Percentiles rank a stretch among this genome's conserved stretches.
Conservation (phyloP, 495 filamentous ascomycete genomes). For the Aspergillus bertholletiae region DNA sequence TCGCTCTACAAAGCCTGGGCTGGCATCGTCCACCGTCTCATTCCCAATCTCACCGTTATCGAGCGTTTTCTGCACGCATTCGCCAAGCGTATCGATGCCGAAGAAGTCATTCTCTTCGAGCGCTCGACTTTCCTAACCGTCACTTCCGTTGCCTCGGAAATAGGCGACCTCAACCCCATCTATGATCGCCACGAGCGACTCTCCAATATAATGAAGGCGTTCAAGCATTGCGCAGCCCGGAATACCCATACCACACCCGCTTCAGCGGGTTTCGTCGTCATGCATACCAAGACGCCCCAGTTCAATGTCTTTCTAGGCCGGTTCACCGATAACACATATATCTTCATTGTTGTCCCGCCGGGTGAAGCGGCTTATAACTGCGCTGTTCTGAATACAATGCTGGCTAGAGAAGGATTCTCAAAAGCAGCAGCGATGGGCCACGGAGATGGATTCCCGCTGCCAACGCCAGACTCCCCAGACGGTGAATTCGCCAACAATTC, state of each 20-base stretch:
- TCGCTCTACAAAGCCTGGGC: constrained; percentile 98
- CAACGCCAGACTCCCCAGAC: constrained; percentile 30
- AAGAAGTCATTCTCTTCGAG: constrained; percentile 95
- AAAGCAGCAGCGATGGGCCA: constrained; percentile 37
- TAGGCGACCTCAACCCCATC: constrained; percentile 76
- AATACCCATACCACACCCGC: constrained; percentile 50
- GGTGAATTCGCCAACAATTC: constrained; percentile 12
- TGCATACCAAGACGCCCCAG: constrained; percentile 63
- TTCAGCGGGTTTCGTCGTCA: constrained; percentile 58
- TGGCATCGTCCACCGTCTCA: constrained; percentile 90
- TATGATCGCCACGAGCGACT: constrained; percentile 92
- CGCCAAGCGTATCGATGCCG: constrained; percentile 78
- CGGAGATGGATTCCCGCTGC: constrained; percentile 45
- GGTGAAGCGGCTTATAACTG: constrained; percentile 85
- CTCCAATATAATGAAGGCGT: constrained; percentile 93
- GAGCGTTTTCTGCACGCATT: constrained; percentile 76
- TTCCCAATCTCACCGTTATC: constrained; percentile 88
- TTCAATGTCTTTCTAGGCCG: constrained; percentile 92
- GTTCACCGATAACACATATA: constrained; percentile 94
- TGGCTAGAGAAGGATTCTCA: constrained; percentile 75
- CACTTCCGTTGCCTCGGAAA: constrained; percentile 69
- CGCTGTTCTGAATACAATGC: constrained; percentile 81
- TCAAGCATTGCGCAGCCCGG: constrained; percentile 76
- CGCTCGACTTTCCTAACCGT: constrained; percentile 94
- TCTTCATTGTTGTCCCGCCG: constrained; percentile 84